Evolutionary conservation across 2,329 filamentous ascomycete species (phyloP).

Genomic region (Zymoseptoria tritici): DNA sequence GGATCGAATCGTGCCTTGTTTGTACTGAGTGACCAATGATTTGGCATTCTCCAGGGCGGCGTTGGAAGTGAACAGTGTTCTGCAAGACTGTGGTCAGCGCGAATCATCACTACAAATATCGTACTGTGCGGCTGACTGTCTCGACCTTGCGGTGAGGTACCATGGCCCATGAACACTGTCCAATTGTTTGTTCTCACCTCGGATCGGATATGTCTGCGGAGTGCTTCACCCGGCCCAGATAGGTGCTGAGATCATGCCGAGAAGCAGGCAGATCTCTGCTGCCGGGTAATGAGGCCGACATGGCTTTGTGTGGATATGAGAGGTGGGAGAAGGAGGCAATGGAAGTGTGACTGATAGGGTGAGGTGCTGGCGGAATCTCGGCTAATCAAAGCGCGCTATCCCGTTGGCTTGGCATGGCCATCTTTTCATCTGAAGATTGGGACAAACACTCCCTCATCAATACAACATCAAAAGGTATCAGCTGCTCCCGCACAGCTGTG

Average conservation of each 20-base stretch:
- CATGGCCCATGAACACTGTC: not conserved
- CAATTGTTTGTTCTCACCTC: slow-evolving; percentile 58
- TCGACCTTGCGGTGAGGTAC: not conserved
- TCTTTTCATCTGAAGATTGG: not conserved
- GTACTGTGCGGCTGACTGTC: not conserved
- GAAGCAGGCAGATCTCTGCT: slow-evolving; percentile 80
- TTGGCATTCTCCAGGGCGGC: slow-evolving; percentile 81
- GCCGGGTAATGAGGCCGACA: slow-evolving; percentile 57
- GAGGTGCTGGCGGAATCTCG: not conserved
- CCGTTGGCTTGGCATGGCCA: not conserved
- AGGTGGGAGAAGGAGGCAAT: not conserved
- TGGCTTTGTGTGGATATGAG: slow-evolving; percentile 23
- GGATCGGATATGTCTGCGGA: slow-evolving; percentile 86
- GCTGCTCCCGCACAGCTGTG: not conserved
- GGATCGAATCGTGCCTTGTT: slow-evolving; percentile 65
- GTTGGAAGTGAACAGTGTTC: slow-evolving; percentile 75
- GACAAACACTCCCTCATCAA: not conserved
- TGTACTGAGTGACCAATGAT: slow-evolving; percentile 72
- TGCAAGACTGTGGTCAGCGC: slow-evolving; percentile 34
- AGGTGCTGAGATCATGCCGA: slow-evolving; percentile 85
- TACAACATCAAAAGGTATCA: not conserved
- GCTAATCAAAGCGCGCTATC: not conserved
- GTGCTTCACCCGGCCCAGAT: slow-evolving; percentile 91
- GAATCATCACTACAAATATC: not conserved
- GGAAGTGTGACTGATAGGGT: not conserved